phyloP scores from a whole-genome alignment of 192 early-diverging fungal genomes.

The Entomortierella chlamydospora region DNA sequence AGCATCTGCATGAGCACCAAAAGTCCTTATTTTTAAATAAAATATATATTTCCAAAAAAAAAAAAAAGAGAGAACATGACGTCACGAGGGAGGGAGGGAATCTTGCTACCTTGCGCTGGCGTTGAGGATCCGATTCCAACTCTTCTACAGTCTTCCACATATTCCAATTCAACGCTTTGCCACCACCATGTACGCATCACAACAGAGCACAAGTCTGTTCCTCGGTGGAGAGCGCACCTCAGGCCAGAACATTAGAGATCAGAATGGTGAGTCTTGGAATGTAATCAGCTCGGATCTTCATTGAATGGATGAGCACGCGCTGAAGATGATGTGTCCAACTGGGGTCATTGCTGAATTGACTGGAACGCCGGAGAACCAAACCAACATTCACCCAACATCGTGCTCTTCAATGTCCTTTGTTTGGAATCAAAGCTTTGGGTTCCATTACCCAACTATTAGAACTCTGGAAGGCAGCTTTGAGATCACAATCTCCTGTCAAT shows the following conservation, averaged over 20 bases:
- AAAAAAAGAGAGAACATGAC: background rate
- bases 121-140: background rate
- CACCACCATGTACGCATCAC: conserved; percentile 60
- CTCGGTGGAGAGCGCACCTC: conserved; percentile 92
- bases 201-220: conserved; percentile 69
- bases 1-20: conserved; percentile 15
- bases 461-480: too few species aligned
- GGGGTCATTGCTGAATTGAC: background rate
- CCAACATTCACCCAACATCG: too few species aligned
- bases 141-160: background rate
- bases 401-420: too few species aligned
- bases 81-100: too few species aligned
- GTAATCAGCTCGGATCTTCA: background rate
- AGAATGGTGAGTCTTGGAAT: conserved; percentile 82
- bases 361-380: too few species aligned
- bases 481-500: too few species aligned
- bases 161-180: background rate
- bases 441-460: too few species aligned
- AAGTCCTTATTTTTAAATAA: background rate
- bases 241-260: conserved; percentile 90
- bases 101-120: too few species aligned
- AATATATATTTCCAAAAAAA: too few species aligned
- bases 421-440: too few species aligned
- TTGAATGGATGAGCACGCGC: background rate
- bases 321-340: background rate